Conservation (phyloP, 306 rosid genomes). For the Abrus pulchellus region DNA sequence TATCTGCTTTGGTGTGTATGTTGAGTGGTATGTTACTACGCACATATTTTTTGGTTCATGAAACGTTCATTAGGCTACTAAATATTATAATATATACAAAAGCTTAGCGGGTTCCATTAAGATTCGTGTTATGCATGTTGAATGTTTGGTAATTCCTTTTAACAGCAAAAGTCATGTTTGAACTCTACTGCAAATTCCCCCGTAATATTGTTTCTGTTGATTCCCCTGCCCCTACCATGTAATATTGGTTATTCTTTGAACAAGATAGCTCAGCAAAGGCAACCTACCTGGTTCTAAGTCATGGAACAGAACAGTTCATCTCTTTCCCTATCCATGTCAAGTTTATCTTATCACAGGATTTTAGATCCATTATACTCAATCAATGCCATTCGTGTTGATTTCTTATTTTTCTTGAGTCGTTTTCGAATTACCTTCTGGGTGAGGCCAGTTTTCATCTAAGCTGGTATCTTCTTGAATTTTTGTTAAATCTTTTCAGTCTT, state of each 20-base stretch:
- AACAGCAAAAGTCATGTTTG: constrained; percentile 19
- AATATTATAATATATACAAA: background rate
- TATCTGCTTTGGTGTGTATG: constrained; percentile 14
- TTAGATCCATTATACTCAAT: background rate
- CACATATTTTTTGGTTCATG: background rate
- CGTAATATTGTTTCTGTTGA: constrained; percentile 23
- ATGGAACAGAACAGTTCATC: background rate
- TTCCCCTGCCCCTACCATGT: constrained; percentile 25
- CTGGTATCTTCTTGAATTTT: background rate
- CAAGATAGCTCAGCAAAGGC: background rate
- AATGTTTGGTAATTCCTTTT: constrained; percentile 25
- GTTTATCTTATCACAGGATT: background rate
- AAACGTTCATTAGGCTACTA: constrained; percentile 19
- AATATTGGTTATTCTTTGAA: background rate
- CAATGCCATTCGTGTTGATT: constrained; percentile 17
- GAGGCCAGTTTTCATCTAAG: constrained; percentile 1
- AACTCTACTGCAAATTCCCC: constrained; percentile 4
- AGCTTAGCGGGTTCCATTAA: background rate
- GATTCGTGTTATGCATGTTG: background rate
- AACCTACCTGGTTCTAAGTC: background rate
- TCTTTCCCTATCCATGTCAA: background rate
- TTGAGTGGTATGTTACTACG: background rate
- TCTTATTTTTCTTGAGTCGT: background rate
- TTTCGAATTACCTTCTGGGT: constrained; percentile 13
- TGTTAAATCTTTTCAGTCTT: background rate